A percentile compares a stretch with the other conserved stretches of the same genome.
Conservation (phyloP, 495 filamentous ascomycete species). For the Lasiosphaeris hirsuta region DNA sequence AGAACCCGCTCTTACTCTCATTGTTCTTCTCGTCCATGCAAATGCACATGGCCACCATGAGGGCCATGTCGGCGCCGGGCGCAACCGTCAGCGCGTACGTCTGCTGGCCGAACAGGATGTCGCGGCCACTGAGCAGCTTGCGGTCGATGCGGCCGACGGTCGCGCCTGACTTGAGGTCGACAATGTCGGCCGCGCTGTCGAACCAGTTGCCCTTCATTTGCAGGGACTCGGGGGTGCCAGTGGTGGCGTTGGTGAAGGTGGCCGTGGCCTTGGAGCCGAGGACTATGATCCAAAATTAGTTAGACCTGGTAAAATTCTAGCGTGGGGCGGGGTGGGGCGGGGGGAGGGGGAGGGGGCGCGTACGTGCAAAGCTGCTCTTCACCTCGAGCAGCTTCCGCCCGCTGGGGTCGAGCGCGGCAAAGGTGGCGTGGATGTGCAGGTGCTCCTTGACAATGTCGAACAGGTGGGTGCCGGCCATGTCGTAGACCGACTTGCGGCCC, state of each 20-base stretch:
- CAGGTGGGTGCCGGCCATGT: slow-evolving; percentile 44
- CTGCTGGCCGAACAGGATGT: slow-evolving; percentile 55
- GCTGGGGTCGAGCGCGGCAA: slow-evolving; percentile 37
- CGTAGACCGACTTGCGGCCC: slow-evolving; percentile 45
- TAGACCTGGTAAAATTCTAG: background rate
- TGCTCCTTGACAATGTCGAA: slow-evolving; percentile 54
- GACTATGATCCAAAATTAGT: slow-evolving; percentile 26
- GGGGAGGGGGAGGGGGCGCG: slow-evolving; percentile 20
- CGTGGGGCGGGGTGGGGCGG: too few relatives aligned
- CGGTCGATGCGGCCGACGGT: slow-evolving; percentile 54
- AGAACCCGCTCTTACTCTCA: slow-evolving; percentile 20
- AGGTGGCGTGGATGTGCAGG: slow-evolving; percentile 48
- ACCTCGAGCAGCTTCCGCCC: slow-evolving; percentile 48
- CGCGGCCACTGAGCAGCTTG: slow-evolving; percentile 50
- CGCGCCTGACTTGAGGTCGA: slow-evolving; percentile 37
- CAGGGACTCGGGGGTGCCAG: slow-evolving; percentile 35
- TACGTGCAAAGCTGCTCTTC: slow-evolving; percentile 47
- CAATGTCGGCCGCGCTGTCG: slow-evolving; percentile 48
- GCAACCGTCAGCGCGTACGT: slow-evolving; percentile 60
- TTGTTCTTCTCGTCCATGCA: slow-evolving; percentile 62
- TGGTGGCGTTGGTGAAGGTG: slow-evolving; percentile 42
- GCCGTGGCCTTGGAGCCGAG: slow-evolving; percentile 45
- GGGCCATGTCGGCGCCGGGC: slow-evolving; percentile 55
- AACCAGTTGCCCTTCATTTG: slow-evolving; percentile 44
- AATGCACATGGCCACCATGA: slow-evolving; percentile 59